phyloP scores from a whole-genome alignment of 768 basidiomycete genomes.

The Lactarius psammicola region DNA sequence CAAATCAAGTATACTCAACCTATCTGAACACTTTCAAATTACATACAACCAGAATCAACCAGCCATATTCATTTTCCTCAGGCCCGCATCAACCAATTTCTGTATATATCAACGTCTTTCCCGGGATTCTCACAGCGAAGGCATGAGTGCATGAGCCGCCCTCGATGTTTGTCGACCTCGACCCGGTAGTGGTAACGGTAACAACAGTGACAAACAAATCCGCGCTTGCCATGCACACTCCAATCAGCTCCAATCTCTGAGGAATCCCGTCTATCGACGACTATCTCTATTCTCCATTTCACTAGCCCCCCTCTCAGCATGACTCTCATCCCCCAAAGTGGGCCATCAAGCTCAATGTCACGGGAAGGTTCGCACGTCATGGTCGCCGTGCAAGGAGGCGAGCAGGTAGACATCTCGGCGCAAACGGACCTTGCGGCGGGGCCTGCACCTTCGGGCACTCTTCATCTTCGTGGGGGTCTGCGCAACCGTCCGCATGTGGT shows the following conservation, averaged over 20 bases:
- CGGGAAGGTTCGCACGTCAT: constrained; percentile 20
- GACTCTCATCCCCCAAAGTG: constrained; percentile 8
- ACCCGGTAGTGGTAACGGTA: background rate
- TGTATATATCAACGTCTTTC: no score
- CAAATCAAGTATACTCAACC: no score
- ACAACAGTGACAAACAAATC: no score
- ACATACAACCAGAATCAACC: no score
- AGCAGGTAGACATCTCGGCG: constrained; percentile 7
- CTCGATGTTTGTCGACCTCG: no score
- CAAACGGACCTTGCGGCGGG: constrained; percentile 1
- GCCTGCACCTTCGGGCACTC: background rate
- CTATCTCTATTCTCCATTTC: background rate
- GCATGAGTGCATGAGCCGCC: no score
- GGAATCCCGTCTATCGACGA: background rate
- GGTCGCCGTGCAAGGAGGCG: constrained; percentile 5
- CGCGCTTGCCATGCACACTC: background rate
- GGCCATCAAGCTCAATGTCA: constrained; percentile 9
- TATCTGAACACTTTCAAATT: no score
- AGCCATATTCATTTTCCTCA: no score
- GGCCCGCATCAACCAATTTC: no score
- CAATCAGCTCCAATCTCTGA: background rate
- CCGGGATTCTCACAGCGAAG: no score
- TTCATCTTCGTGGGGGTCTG: constrained; percentile 19
- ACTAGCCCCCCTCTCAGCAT: background rate
- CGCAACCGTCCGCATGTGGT: constrained; percentile 51